Conservation (phyloP, 192 early-diverging fungal species). For the Coemansia sp. region DNA sequence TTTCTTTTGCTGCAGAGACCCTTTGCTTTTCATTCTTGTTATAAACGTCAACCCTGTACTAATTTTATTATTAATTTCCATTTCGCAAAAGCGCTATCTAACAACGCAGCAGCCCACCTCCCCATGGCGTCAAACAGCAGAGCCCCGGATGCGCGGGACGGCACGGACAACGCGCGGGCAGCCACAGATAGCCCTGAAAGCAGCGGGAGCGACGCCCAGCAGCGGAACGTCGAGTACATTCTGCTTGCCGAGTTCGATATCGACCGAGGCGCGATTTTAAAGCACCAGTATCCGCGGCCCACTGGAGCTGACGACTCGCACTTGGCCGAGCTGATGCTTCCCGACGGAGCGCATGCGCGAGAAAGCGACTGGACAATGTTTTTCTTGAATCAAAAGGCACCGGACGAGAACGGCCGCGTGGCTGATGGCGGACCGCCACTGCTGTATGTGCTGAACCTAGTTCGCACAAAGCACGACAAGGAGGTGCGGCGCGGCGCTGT, state of each 20-base stretch:
- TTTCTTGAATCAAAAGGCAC: slow-evolving; percentile 74
- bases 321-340: slow-evolving; percentile 93
- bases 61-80: background rate
- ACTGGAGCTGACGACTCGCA: slow-evolving; percentile 81
- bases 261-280: slow-evolving; percentile 82
- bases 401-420: slow-evolving; percentile 35
- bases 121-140: slow-evolving; percentile 11
- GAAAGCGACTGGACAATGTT: slow-evolving; percentile 94
- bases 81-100: background rate
- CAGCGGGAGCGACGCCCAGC: slow-evolving; percentile 17
- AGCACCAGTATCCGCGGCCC: slow-evolving; percentile 81
- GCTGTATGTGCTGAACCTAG: slow-evolving; percentile 89
- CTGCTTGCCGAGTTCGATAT: slow-evolving; percentile 95
- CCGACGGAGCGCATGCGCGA: slow-evolving; percentile 91
- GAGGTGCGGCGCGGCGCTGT: slow-evolving; percentile 81
- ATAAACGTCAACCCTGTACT: too few relatives aligned
- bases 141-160: background rate
- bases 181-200: background rate
- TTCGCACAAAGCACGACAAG: slow-evolving; percentile 84
- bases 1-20: too few relatives aligned
- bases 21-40: background rate
- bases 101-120: background rate
- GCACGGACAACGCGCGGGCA: background rate
- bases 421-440: slow-evolving; percentile 59
- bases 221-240: slow-evolving; percentile 73